Evolutionary conservation across 2,329 filamentous ascomycete genomes (phyloP), one percentile per base, ranked within the genome.

Genomic region (Eurotiales sp.): DNA sequence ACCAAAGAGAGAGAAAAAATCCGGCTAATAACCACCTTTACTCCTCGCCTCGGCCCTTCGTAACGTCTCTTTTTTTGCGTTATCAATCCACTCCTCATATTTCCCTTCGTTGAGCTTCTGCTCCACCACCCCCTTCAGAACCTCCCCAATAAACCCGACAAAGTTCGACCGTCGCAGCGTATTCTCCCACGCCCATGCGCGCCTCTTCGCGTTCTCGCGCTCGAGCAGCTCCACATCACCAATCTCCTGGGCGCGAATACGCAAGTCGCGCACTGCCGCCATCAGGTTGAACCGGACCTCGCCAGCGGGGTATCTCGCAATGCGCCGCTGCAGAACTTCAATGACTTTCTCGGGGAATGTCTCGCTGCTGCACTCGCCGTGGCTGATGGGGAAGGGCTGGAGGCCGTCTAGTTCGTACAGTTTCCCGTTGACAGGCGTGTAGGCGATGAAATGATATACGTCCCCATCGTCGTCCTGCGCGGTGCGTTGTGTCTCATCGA

Each of bases 221-320:
- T 83, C 83, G 59, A 97, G 71, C 69, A 84, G 76, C 65, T 96
- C 91, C 39, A 73, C 67, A 71, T 99, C 93, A 41, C 91, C 91
- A 57, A 93, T 82, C 68, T 95, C 88, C 52, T 80, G 77, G 27
- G 92, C 92, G 44, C 83, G 78, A 41, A 87, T 76, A 39, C 93
- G 80, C 65, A 91, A 75, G 72, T 99, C 93, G 57, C 86, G 79
- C 60, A 92, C 88, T 80, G 96, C 91, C 40, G 92, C 93, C 67
- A 99, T 82, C 49, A 99, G 78, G 70, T 99, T 99, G 77, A 99
- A 99, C 40, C 90, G 81, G 56, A 97, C 96, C 77, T 99, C 93
- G 1, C 84, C 81, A 15, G 83, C 76, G 14, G 90, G 90, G 70
- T 99, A 97, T 51, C 92, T 80, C 54, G 81, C 85, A 60, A 99